Evolutionary conservation across 2,329 filamentous ascomycete genomes (phyloP), one percentile per base, ranked within the genome.

Genomic region (Knufia fluminis): DNA sequence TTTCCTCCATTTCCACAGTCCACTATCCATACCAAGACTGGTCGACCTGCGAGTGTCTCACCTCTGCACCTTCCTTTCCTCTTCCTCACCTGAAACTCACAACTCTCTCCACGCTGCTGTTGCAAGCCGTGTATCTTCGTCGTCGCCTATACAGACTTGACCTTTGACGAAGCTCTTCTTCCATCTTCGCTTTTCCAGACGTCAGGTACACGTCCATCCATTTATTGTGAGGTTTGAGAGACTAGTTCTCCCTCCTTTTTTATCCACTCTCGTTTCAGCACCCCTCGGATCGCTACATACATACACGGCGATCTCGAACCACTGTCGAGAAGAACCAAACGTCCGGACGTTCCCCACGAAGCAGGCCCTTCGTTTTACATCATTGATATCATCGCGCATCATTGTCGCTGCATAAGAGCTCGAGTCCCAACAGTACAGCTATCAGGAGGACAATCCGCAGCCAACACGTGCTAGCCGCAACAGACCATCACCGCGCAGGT

Each of bases 261-360:
- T 55, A 54, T 53, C 55, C 55, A 59, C 57, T 54, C 56, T 59
- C 57, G 57, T 59, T 59, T 59, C 57, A 58, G 45, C 56, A 52
- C 46, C 47, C 20, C 54, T 54, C 55, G 57, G 54, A 53, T 57
- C 48, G 50, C 41, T 44, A 39, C 35, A 51, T 50, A 56, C 52
- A 52, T 57, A 52, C 12, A 17, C 43, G 17, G 20, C 46, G 36
- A 42, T 16, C 28, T 8, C 20, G 56, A 55, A 58, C 52, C 56
- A 54, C 51, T 52, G 54, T 52, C 50, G 16, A 31, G n/a, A 20
- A 31, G 19, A 49, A 19, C 26, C 38, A 43, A n/a, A 56, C 56
- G 57, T 58, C 57, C 53, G 56, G 57, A 59, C 52, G 57, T 57
- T 54, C 52, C 49, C 16, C 33, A 51, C 54, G 54, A 58, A 57